A percentile compares a stretch with the other conserved stretches of the same genome.
phyloP scores from a whole-genome alignment of 805 yeast genomes.

The Candida saitoana region DNA sequence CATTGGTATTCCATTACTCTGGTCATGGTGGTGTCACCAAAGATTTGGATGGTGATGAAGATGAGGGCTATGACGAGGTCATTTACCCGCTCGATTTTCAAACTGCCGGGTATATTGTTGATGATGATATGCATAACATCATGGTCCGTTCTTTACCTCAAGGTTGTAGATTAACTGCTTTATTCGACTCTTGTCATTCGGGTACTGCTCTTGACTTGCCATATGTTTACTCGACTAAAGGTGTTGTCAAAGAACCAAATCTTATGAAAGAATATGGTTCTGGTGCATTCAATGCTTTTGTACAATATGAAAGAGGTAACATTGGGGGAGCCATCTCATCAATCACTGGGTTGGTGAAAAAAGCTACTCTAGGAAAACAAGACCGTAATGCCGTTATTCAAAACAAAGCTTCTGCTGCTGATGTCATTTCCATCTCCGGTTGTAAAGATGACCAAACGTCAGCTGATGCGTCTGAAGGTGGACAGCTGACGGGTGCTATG shows the following conservation, averaged over 20 bases:
- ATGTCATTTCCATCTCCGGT: conserved; percentile 33
- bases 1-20: conserved; percentile 35
- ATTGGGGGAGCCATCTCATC: conserved; percentile 37
- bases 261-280: conserved; percentile 34
- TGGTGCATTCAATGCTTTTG: conserved; percentile 29
- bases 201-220: conserved; percentile 40
- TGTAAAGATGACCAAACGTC: conserved; percentile 40
- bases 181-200: conserved; percentile 38
- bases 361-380: conserved; percentile 17
- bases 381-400: conserved; percentile 24
- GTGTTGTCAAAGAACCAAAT: conserved; percentile 37
- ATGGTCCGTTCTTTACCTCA: conserved; percentile 35
- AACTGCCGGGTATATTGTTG: conserved; percentile 29
- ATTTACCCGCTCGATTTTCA: conserved; percentile 37
- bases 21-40: conserved; percentile 39
- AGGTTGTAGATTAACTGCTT: conserved; percentile 36
- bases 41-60: conserved; percentile 37
- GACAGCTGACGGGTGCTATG: conserved; percentile 39
- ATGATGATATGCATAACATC: conserved; percentile 37
- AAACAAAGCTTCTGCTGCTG: conserved; percentile 35
- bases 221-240: conserved; percentile 37
- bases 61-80: conserved; percentile 33
- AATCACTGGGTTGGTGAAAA: conserved; percentile 30
- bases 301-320: conserved; percentile 31
- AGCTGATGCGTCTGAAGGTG: conserved; percentile 35